Conservation (phyloP, 305 asterid species). For the Rubia balearica region DNA sequence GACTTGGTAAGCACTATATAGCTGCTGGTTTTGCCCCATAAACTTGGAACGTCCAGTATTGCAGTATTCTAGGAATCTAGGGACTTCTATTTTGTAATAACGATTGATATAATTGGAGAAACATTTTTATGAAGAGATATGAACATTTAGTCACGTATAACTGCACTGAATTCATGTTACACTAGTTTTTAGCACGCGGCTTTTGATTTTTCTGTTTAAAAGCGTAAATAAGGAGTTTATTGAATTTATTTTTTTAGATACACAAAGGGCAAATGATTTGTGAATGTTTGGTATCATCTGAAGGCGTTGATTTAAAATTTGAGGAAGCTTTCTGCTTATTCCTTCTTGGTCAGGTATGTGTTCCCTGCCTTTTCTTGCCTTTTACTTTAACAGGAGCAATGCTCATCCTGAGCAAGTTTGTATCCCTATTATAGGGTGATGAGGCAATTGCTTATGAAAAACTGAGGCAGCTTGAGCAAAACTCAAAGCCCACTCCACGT, state of each 20-base stretch:
- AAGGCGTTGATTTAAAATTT: constrained; percentile 82
- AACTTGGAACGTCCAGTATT: not conserved
- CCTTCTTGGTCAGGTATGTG: constrained; percentile 90
- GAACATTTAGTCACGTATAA: not conserved
- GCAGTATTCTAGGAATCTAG: not conserved
- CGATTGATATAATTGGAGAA: not conserved
- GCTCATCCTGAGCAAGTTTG: constrained; percentile 19
- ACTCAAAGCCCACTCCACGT: constrained; percentile 41
- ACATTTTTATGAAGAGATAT: not conserved
- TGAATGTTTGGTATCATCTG: constrained; percentile 83
- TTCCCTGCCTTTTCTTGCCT: constrained; percentile 17
- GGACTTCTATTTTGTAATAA: not conserved
- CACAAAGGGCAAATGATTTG: constrained; percentile 68
- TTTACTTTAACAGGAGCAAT: constrained; percentile 11
- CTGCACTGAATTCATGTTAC: not conserved
- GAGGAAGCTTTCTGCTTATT: constrained; percentile 91
- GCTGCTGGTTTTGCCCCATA: not conserved
- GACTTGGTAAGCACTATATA: constrained; percentile 52
- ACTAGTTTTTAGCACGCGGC: not conserved
- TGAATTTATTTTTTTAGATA: constrained; percentile 36
- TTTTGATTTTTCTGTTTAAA: not conserved
- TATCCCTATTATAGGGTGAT: constrained; percentile 52
- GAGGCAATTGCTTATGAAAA: constrained; percentile 75
- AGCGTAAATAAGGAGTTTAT: not conserved
- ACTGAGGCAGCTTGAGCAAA: constrained; percentile 61